These are phyloP conservation scores for Xerocomellus intermedius DNA, from an alignment of 768 basidiomycete species.

Conservation along the genomic window DNA sequence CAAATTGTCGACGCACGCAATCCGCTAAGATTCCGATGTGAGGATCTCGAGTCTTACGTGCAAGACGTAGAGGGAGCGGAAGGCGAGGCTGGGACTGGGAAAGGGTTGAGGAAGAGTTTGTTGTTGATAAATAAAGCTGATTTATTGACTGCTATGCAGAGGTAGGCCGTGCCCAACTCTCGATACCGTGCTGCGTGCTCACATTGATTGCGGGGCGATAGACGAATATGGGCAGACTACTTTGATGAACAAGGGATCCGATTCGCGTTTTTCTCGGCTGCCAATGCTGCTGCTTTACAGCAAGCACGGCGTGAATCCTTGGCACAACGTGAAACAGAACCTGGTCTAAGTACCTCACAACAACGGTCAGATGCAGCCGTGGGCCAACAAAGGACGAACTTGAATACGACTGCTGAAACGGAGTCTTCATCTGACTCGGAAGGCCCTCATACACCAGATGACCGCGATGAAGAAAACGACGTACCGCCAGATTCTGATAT, in stretches of 20 bases:
- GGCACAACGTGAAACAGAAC: constrained; percentile 25
- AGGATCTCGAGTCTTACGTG: constrained; percentile 87
- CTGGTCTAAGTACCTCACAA: constrained; percentile 3
- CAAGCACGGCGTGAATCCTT: constrained; percentile 59
- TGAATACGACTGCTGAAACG: constrained; percentile 5
- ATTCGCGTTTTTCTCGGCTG: constrained; percentile 93
- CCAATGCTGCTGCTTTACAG: constrained; percentile 82
- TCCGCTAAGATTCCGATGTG: constrained; percentile 88
- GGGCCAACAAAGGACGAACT: neutral
- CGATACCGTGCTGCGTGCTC: neutral
- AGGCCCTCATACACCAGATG: constrained; percentile 26
- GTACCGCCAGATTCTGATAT: constrained; percentile 26
- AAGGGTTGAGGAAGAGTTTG: constrained; percentile 69
- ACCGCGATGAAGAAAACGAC: constrained; percentile 30
- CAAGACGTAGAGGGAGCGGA: constrained; percentile 79
- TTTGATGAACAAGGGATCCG: constrained; percentile 72
- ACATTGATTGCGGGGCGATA: constrained; percentile 39
- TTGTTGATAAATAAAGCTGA: constrained; percentile 96
- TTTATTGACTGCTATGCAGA: constrained; percentile 80
- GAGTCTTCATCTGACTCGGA: constrained; percentile 35
- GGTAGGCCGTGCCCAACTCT: constrained; percentile 46
- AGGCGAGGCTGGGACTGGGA: constrained; percentile 75
- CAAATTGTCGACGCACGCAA: constrained; percentile 97
- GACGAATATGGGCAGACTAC: constrained; percentile 87
- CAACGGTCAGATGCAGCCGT: neutral